A percentile compares a stretch with the other conserved stretches of the same genome.
These are phyloP conservation scores for Dioscorea cayenensis DNA, from an alignment of 116 monocot species.

Conservation along the genomic window DNA sequence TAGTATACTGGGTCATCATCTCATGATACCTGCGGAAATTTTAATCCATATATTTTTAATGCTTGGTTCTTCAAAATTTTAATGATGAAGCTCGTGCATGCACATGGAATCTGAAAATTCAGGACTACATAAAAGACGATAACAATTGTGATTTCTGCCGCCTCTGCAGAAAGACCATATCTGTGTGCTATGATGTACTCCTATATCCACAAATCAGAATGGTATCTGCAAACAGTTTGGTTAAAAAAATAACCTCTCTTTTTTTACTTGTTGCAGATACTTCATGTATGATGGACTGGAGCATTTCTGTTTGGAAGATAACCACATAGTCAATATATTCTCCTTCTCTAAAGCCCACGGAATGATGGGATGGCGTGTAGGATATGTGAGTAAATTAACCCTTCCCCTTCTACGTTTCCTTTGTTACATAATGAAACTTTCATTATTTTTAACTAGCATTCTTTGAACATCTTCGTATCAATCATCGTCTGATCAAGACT, in stretches of 20 bases:
- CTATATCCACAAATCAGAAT: too few species aligned
- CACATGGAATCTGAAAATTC: too few species aligned
- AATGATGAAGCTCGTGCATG: too few species aligned
- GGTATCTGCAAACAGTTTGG: too few species aligned
- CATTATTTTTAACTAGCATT: background rate
- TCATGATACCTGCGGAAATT: too few species aligned
- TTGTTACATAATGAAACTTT: background rate
- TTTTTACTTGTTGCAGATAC: conserved; percentile 43
- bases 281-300: conserved; percentile 97
- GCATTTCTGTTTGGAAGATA: conserved; percentile 83
- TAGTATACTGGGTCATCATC: too few species aligned
- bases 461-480: background rate
- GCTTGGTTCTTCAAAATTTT: too few species aligned
- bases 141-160: too few species aligned
- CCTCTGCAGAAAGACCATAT: too few species aligned
- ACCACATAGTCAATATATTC: conserved; percentile 89
- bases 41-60: too few species aligned
- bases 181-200: too few species aligned
- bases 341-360: conserved; percentile 97
- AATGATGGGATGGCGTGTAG: conserved; percentile 99
- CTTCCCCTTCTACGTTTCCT: background rate
- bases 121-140: too few species aligned
- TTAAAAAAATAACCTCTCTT: background rate
- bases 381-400: conserved; percentile 66
- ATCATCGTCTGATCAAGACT: background rate